phyloP scores from a whole-genome alignment of 129 eudicot species.

The Chrysanthemum seticuspe region DNA sequence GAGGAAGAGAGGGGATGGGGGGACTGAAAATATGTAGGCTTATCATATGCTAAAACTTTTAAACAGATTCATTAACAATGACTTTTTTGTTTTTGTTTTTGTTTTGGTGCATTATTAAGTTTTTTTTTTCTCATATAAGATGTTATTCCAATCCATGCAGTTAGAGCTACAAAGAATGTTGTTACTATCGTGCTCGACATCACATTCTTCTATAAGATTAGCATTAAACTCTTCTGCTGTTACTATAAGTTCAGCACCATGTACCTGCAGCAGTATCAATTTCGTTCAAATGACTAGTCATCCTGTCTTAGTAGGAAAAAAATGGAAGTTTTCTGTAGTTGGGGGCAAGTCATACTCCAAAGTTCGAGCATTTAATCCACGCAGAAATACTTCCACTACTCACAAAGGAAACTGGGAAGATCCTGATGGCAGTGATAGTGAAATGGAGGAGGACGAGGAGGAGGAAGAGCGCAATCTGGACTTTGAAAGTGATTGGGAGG shows the following conservation, averaged over 20 bases:
- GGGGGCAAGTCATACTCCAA: conserved; percentile 10
- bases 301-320: conserved; percentile 17
- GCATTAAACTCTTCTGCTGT: conserved; percentile 18
- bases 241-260: conserved; percentile 17
- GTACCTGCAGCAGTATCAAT: conserved; percentile 15
- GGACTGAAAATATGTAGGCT: too few species aligned
- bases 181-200: conserved; percentile 29
- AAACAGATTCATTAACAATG: too few species aligned
- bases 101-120: conserved; percentile 6
- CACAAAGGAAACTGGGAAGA: conserved; percentile 65
- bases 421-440: conserved; percentile 73
- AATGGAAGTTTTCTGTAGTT: conserved; percentile 16
- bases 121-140: neutral
- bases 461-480: conserved; percentile 58
- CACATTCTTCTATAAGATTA: conserved; percentile 20
- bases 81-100: neutral
- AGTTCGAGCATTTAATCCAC: conserved; percentile 19
- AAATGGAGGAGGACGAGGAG: conserved; percentile 39
- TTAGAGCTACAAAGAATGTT: conserved; percentile 34
- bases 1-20: too few species aligned
- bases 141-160: conserved; percentile 15
- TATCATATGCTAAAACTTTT: too few species aligned
- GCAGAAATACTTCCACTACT: conserved; percentile 16
- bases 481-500: conserved; percentile 82
- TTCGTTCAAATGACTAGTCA: conserved; percentile 1